Conservation (phyloP, 1,139 yeast genomes). For the Yamadazyma songkhlaensis region DNA sequence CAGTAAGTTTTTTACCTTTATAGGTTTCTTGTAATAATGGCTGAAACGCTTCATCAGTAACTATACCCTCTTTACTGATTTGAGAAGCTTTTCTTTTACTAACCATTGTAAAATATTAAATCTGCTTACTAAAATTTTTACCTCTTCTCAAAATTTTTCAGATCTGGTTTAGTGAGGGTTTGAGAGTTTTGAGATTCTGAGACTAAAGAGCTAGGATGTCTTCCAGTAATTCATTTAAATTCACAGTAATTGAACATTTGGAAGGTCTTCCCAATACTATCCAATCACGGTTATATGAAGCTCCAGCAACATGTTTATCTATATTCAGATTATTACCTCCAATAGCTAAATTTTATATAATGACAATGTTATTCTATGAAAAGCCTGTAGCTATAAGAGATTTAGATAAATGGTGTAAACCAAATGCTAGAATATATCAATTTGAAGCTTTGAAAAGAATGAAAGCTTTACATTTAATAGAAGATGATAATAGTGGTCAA, state of each 20-base stretch:
- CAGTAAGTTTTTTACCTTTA: constrained; percentile 83
- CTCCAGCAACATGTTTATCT: constrained; percentile 93
- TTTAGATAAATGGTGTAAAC: constrained; percentile 74
- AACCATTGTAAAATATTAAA: constrained; percentile 7
- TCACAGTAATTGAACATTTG: constrained; percentile 82
- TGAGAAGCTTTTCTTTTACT: constrained; percentile 16
- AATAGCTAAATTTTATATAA: constrained; percentile 81
- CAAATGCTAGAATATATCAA: constrained; percentile 51
- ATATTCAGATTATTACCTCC: constrained; percentile 85
- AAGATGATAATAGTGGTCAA: constrained; percentile 55
- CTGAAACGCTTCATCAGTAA: constrained; percentile 56
- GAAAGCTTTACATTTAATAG: constrained; percentile 70
- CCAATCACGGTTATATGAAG: constrained; percentile 68
- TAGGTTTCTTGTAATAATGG: constrained; percentile 78
- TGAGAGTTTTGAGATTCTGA: not conserved
- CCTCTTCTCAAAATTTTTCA: constrained; percentile 8
- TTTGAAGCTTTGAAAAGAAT: constrained; percentile 79
- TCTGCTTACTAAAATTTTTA: constrained; percentile 4
- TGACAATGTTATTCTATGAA: constrained; percentile 83
- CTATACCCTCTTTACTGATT: constrained; percentile 7
- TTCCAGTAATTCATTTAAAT: constrained; percentile 30
- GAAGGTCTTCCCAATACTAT: constrained; percentile 86
- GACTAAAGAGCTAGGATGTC: constrained; percentile 14
- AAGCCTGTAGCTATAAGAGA: constrained; percentile 66
- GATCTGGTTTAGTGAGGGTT: constrained; percentile 9